Conservation (phyloP, 139 green algal genomes). For the Chlamydomonas schloesseri region DNA sequence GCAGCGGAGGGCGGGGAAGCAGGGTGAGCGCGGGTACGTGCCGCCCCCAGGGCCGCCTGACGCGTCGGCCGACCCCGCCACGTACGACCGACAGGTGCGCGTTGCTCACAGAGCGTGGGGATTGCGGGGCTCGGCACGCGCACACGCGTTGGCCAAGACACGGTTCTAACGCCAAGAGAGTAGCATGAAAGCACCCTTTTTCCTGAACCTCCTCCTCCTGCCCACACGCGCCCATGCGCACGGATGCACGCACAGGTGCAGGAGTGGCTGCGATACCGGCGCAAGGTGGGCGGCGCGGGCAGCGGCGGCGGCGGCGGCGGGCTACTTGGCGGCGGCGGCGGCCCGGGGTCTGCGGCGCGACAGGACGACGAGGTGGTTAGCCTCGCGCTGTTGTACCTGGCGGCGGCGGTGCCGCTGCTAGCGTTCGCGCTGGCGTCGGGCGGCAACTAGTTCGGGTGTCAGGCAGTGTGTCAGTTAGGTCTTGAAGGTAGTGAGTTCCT, state of each 20-base stretch:
- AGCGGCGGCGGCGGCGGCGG: background rate
- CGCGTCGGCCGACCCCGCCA: background rate
- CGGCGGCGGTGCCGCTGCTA: slow-evolving; percentile 6
- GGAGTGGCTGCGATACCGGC: slow-evolving; percentile 24
- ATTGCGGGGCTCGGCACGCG: too few species aligned
- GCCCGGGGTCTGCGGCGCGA: background rate
- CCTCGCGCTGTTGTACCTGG: slow-evolving; percentile 22
- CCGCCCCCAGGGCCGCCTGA: background rate
- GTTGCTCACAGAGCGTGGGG: too few species aligned
- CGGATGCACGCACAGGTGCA: background rate
- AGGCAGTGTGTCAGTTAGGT: too few species aligned
- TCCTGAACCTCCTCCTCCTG: too few species aligned
- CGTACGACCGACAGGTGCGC: slow-evolving; percentile 2
- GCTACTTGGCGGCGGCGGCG: background rate
- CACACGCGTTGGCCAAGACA: too few species aligned
- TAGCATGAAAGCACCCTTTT: too few species aligned
- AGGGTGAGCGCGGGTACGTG: background rate
- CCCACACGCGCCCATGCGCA: too few species aligned
- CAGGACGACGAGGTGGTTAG: slow-evolving; percentile 30
- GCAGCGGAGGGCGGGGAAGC: slow-evolving; percentile 27
- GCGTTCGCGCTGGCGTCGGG: slow-evolving; percentile 1
- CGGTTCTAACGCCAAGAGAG: too few species aligned
- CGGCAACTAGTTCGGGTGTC: too few species aligned
- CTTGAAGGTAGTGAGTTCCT: too few species aligned
- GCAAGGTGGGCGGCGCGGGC: background rate